These are phyloP conservation scores for Talaromyces sp. DNA, from an alignment of 2,329 filamentous ascomycete genomes.

Conservation along the genomic window DNA sequence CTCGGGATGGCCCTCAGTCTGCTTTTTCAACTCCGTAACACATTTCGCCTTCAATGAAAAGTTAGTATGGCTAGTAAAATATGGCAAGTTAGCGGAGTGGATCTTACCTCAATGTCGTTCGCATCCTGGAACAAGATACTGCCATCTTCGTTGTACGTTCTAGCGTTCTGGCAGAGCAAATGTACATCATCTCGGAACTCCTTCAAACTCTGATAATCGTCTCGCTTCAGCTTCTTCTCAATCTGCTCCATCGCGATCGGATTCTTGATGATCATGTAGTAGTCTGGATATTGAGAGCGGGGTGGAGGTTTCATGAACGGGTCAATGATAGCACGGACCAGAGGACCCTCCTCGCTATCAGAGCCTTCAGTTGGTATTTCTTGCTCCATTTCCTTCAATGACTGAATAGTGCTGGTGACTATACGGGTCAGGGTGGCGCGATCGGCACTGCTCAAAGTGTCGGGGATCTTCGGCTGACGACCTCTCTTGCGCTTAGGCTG, in stretches of 20 bases:
- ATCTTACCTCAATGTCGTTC: conserved; percentile 83
- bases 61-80: neutral
- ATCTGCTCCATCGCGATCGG: conserved; percentile 98
- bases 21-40: conserved; percentile 56
- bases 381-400: conserved; percentile 81
- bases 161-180: conserved; percentile 84
- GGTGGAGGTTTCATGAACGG: conserved; percentile 91
- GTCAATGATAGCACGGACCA: conserved; percentile 81
- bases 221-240: conserved; percentile 91
- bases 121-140: conserved; percentile 92
- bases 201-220: conserved; percentile 81
- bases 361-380: conserved; percentile 60
- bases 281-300: conserved; percentile 88
- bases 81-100: neutral
- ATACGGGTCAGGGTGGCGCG: conserved; percentile 79
- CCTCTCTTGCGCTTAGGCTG: conserved; percentile 77
- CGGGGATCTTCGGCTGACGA: conserved; percentile 69
- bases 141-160: conserved; percentile 95
- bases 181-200: conserved; percentile 83
- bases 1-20: conserved; percentile 58
- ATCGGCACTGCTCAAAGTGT: conserved; percentile 68
- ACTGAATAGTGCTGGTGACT: conserved; percentile 75
- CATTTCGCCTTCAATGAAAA: conserved; percentile 48
- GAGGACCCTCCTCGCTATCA: conserved; percentile 55
- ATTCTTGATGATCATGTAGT: conserved; percentile 88